Evolutionary conservation across 768 basidiomycete genomes (phyloP), one percentile per base, ranked within the genome.

Genomic region (Termitomyces sp.): DNA sequence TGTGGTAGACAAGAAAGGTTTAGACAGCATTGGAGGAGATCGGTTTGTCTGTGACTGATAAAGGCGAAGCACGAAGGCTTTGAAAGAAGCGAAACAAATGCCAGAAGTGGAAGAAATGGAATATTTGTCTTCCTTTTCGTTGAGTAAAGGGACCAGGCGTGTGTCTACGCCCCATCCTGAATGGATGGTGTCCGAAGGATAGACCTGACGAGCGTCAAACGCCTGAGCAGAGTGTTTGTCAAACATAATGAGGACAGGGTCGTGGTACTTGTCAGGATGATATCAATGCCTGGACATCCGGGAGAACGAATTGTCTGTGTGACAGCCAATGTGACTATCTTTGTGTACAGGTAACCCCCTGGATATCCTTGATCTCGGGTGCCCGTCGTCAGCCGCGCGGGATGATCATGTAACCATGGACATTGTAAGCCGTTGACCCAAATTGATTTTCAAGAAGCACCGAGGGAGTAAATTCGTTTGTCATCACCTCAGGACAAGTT

Each of bases 61-160:
- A 61, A 66, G 66, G 14, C 63, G 66, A 18, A 59, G 50, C 33
- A 69, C 52, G 26, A 65, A 55, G 35, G 63, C 63, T 44, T 67
- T 69, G 9, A 71, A 48, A 47, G 67, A 67, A 51, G 67, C 65
- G 46, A 72, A 63, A 33, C 62, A 61, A 22, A 67, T 58, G 28
- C 60, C 64, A 56, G 68, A 63, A 16, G 60, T 60, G 45, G 61
- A 62, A 46, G 66, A 59, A 28, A 69, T 44, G 49, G 65, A 60
- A 67, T 71, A 71, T 32, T 70, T 67, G 54, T 73, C 70, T 57
- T 71, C 67, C 58, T 67, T 70, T 45, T 65, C 69, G 64, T 63
- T 65, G 57, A 68, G 69, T 53, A 69, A 65, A 28, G 74, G 70
- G 32, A 73, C 62, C 35, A 66, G 56, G 28, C 67, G 69, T 26